Evolutionary conservation across 805 yeast species (phyloP), one percentile per base, ranked within the genome.

Genomic region (Myxozyma melibiosi): DNA sequence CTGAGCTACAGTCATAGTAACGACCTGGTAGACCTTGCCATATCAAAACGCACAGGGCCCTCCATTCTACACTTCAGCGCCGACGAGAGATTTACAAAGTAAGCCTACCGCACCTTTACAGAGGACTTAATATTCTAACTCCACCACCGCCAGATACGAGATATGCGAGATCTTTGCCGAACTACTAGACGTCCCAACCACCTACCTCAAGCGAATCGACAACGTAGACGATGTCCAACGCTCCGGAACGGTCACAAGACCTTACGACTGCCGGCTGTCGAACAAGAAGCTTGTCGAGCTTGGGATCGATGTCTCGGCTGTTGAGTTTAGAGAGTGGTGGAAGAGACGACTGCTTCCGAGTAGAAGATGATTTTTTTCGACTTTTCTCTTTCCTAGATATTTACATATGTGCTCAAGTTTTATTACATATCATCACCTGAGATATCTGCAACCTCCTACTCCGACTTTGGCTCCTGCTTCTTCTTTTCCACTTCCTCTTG

Each of bases 301-400:
- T 1, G 64, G 64, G 14, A 42, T 61, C 16, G 57, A 55, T 37
- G 37, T 39, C 13, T 31, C 51, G 22, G 25, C 34, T 24, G 61
- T 61, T 11, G 62, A 61, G 33, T 61, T 61, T 37, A 42, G 11
- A 18, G 55, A 28, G 14, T 61, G 64, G 64, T 61, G 63, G 63
- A 45, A 47, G 40, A 44, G 39, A 11, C 41, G 40, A 13, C 51
- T 58, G n/a, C 53, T 60, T 9, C 64, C 63, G 14, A 13, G 48
- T 5, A 37, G 60, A 41, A 27, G 50, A 16, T 49, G 27, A 27
- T 11, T n/a, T n/a, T n/a, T n/a, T n/a, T n/a, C n/a, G n/a, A n/a
- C n/a, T n/a, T n/a, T n/a, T 20, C n/a, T 16, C 8, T 4, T 1
- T 14, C n/a, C 5, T 42, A 27, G 22, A 42, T 25, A 41, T 8